These are phyloP conservation scores for Corylus avellana DNA, from an alignment of 306 rosid species.

Conservation along the genomic window DNA sequence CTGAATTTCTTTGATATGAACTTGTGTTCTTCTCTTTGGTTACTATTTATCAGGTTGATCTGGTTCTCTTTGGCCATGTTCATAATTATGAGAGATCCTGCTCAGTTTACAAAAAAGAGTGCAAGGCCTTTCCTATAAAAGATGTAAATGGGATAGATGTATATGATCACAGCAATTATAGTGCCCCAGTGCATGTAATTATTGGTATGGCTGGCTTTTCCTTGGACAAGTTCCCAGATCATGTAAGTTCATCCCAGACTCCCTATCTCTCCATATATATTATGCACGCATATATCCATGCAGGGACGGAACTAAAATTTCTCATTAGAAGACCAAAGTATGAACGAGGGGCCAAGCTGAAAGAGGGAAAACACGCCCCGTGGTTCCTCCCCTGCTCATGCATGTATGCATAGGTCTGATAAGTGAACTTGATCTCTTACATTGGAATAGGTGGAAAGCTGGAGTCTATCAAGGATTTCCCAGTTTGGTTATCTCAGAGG, in stretches of 20 bases:
- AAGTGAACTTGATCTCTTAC: neutral
- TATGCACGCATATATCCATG: too few species aligned
- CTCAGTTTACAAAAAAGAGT: conserved; percentile 40
- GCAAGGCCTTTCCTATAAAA: conserved; percentile 65
- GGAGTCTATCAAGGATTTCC: conserved; percentile 66
- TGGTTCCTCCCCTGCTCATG: too few species aligned
- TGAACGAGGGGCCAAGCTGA: too few species aligned
- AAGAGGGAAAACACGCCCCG: too few species aligned
- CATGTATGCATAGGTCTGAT: neutral
- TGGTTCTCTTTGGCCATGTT: conserved; percentile 79
- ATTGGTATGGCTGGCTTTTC: conserved; percentile 92
- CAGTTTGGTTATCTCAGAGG: conserved; percentile 71
- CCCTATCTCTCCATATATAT: neutral
- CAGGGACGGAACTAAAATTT: too few species aligned
- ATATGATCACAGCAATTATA: conserved; percentile 64
- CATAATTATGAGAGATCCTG: conserved; percentile 93
- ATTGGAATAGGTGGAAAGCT: conserved; percentile 35
- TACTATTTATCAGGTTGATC: conserved; percentile 60
- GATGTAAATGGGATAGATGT: conserved; percentile 60
- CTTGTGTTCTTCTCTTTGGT: neutral
- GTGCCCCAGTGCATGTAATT: conserved; percentile 78
- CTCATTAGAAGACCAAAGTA: too few species aligned
- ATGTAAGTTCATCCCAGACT: conserved; percentile 38
- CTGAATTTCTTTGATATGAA: neutral
- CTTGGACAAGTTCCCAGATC: conserved; percentile 53